These are phyloP conservation scores for Lactarius sp. DNA, from an alignment of 768 basidiomycete genomes.

Conservation along the genomic window DNA sequence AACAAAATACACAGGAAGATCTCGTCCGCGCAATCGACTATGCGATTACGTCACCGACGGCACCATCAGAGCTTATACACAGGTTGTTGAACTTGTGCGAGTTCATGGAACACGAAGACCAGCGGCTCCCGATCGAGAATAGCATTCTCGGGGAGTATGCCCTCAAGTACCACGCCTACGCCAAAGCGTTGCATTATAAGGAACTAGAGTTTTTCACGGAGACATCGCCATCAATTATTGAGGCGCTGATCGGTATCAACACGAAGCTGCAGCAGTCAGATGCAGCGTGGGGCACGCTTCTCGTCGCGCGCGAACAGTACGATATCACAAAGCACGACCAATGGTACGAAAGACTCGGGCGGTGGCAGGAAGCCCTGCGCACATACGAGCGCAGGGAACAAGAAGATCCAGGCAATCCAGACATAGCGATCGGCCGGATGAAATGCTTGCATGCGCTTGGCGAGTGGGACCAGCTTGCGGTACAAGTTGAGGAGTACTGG, in stretches of 20 bases:
- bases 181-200: constrained; percentile 97
- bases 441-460: constrained; percentile 95
- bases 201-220: constrained; percentile 95
- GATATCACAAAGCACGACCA: constrained; percentile 92
- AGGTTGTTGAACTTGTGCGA: constrained; percentile 90
- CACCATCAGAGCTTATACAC: constrained; percentile 87
- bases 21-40: constrained; percentile 84
- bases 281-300: constrained; percentile 94
- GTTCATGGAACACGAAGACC: constrained; percentile 99
- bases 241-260: constrained; percentile 93
- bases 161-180: constrained; percentile 88
- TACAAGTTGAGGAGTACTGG: constrained; percentile 88
- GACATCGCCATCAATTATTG: constrained; percentile 84
- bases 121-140: constrained; percentile 88
- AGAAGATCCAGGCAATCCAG: constrained; percentile 69
- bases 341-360: constrained; percentile 95
- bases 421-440: constrained; percentile 85
- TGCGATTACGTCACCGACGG: constrained; percentile 71
- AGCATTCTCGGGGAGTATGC: constrained; percentile 92
- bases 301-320: constrained; percentile 84
- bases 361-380: constrained; percentile 90
- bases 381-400: constrained; percentile 79
- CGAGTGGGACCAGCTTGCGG: constrained; percentile 91
- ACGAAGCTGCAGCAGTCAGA: constrained; percentile 95
- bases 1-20: constrained; percentile 62